These are phyloP conservation scores for Sarcocystis neurona DNA, from an alignment of 169 alveolate genomes.

Conservation along the genomic window DNA sequence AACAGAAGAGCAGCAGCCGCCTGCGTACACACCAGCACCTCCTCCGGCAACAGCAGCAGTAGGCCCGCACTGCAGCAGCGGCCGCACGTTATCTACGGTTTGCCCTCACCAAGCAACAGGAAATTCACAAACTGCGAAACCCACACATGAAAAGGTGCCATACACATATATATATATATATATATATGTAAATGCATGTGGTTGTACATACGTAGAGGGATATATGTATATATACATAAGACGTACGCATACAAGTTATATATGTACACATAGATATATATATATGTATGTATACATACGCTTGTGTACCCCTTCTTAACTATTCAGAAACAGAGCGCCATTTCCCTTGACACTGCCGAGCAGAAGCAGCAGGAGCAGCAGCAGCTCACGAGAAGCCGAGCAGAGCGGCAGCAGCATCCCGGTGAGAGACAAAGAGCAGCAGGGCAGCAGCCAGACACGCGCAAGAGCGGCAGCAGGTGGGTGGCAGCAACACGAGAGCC, in stretches of 20 bases:
- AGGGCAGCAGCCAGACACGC: too few species aligned
- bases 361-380: background rate
- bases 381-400: slow-evolving; percentile 4
- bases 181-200: background rate
- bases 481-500: too few species aligned
- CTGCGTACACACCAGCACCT: background rate
- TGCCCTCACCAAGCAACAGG: background rate
- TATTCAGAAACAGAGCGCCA: background rate
- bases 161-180: background rate
- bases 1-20: background rate
- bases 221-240: background rate
- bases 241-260: background rate
- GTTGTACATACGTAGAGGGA: background rate
- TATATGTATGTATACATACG: background rate
- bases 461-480: too few species aligned
- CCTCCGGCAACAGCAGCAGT: background rate
- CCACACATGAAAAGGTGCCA: background rate
- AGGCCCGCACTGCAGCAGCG: background rate
- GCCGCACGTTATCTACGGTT: too few species aligned
- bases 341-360: background rate
- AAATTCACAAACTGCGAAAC: background rate
- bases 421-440: too few species aligned
- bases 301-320: background rate
- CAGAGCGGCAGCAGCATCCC: background rate
- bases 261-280: background rate